Conservation (phyloP, 225 moss, liverwort and hornwort species). For the Neckera pumila region DNA sequence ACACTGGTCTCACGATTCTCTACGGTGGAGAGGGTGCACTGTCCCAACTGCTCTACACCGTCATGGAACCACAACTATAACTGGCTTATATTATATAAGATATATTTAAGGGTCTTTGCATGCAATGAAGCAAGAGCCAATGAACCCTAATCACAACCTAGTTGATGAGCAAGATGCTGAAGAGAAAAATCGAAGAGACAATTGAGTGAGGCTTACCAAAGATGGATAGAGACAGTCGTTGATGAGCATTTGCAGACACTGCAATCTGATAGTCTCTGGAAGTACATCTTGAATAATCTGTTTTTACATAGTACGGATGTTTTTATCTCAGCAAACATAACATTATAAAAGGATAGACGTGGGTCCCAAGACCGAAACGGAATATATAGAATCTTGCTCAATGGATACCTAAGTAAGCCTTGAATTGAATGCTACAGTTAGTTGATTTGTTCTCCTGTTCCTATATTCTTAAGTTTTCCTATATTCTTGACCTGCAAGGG, state of each 20-base stretch:
- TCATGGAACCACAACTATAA: neutral
- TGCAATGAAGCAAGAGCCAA: neutral
- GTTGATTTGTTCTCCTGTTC: neutral
- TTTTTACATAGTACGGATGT: neutral
- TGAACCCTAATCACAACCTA: neutral
- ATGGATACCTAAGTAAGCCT: neutral
- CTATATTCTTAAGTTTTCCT: neutral
- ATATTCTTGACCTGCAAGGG: neutral
- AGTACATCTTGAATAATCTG: constrained; percentile 26
- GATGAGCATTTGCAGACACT: constrained; percentile 22
- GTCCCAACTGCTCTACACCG: neutral
- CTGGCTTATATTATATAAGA: neutral
- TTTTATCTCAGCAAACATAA: neutral
- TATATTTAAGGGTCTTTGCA: neutral
- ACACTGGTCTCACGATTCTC: neutral
- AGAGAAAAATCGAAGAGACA: neutral
- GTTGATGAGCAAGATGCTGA: neutral
- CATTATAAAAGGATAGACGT: neutral
- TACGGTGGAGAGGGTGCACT: neutral
- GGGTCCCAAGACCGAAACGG: neutral
- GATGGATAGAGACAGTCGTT: constrained; percentile 16
- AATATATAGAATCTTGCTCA: neutral
- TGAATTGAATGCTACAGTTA: neutral
- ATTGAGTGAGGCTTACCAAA: constrained; percentile 4
- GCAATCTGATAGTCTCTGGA: constrained; percentile 20